Evolutionary conservation across 148 eudicot genomes (phyloP), one percentile per base, ranked within the genome.

Genomic region (Amaranthus hypochondriacus): DNA sequence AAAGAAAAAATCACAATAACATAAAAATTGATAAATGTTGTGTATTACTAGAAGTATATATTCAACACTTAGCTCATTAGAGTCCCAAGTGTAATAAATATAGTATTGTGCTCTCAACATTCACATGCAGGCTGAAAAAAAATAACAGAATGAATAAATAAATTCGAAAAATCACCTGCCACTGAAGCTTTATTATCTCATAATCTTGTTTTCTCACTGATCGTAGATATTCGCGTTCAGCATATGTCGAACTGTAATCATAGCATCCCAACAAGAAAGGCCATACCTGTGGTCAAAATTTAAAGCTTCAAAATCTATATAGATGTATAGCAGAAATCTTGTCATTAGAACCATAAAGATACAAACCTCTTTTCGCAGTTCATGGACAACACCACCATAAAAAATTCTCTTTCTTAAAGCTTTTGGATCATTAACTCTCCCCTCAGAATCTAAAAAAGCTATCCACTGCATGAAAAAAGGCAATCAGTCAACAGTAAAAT

Each of bases 311-410:
- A 28, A 66, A 53, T 15, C 54, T 55, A 62, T 63, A 64, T 28
- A 28, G 51, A 66, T 66, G 62, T 66, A 21, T 4, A 14, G 14
- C 9, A 21, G 7, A 74, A 58, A 8, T 4, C 56, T 67, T 18
- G 7, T 53, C 63, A 7, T 52, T 59, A 56, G 73, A 39, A 70
- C 18, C 9, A 53, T 56, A 68, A 46, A 75, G 13, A 50, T 28
- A 72, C 83, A 79, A 68, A 94, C 98, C 97, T 91, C 90, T 71
- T 88, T 84, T 61, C 98, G 87, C 78, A 91, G 76, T 79, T 73
- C 79, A 73, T 88, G 88, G 66, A 82, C 90, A 68, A 91, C 81
- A 67, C 98, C 98, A 39, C 98, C 98, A 74, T 94, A 91, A 79
- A 94, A 94, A 70, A 94, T 87, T 80, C 93, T 89, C 85, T 88